phyloP scores from a whole-genome alignment of 768 basidiomycete species.

The Calvatia gigantea region DNA sequence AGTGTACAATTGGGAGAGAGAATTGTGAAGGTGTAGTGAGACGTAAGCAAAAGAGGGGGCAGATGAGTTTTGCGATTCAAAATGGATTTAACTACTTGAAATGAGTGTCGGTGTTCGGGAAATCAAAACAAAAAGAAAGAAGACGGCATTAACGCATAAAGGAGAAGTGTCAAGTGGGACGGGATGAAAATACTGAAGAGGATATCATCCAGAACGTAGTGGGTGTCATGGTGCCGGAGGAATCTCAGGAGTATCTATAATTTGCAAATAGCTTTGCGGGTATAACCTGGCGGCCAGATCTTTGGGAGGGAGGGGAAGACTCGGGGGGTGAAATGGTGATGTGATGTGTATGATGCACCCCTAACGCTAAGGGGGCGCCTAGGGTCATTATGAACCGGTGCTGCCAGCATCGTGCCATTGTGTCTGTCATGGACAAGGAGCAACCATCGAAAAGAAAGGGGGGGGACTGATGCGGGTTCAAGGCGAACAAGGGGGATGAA shows the following conservation, averaged over 20 bases:
- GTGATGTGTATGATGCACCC: not conserved
- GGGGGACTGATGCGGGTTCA: not conserved
- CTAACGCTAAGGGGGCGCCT: not conserved
- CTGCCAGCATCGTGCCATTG: not conserved
- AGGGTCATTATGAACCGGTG: not conserved
- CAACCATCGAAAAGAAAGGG: not conserved
- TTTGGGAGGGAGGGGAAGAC: no score
- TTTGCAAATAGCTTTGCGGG: no score
- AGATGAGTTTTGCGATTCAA: not conserved
- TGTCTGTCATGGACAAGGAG: not conserved
- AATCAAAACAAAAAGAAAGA: constrained; percentile 12
- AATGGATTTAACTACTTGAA: not conserved
- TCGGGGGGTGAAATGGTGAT: no score
- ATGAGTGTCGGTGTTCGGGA: constrained; percentile 12
- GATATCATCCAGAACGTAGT: constrained; percentile 11
- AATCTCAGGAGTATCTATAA: no score
- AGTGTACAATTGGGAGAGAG: not conserved
- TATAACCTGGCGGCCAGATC: no score
- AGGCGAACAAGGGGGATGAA: not conserved
- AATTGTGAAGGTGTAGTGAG: not conserved
- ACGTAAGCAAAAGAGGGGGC: not conserved
- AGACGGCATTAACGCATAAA: no score
- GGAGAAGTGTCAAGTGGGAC: constrained; percentile 3
- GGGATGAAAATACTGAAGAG: constrained; percentile 2
- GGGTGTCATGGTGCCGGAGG: no score